Evolutionary conservation across 805 yeast genomes (phyloP).

Genomic region (Wickerhamomyces mucosus): DNA sequence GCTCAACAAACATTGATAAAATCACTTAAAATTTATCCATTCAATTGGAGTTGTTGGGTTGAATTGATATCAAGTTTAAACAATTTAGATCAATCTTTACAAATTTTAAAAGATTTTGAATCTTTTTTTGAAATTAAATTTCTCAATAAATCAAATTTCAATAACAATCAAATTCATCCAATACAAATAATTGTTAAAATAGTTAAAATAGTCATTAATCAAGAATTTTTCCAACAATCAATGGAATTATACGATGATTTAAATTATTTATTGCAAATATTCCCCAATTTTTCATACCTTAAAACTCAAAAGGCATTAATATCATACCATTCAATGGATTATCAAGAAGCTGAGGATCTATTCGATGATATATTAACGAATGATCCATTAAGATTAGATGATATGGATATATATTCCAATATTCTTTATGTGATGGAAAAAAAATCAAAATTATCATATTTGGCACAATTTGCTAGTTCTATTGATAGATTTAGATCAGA

Average conservation of each 20-base stretch:
- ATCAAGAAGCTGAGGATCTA: constrained; percentile 63
- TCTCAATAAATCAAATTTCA: too few relatives aligned
- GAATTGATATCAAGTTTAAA: constrained; percentile 60
- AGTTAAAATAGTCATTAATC: constrained; percentile 25
- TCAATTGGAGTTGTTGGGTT: constrained; percentile 91
- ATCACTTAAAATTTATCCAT: constrained; percentile 63
- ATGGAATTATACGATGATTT: constrained; percentile 42
- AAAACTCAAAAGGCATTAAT: constrained; percentile 77
- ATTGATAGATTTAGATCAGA: constrained; percentile 88
- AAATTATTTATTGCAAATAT: constrained; percentile 36
- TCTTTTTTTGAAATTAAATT: too few relatives aligned
- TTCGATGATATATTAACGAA: constrained; percentile 64
- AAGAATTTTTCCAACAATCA: constrained; percentile 70
- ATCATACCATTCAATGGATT: constrained; percentile 78
- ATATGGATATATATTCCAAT: constrained; percentile 89
- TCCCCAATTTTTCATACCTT: constrained; percentile 69
- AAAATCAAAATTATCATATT: constrained; percentile 67
- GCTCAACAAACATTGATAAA: constrained; percentile 56
- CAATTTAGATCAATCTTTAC: constrained; percentile 49
- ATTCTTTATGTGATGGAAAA: constrained; percentile 91
- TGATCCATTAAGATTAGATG: constrained; percentile 86
- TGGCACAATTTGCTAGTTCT: constrained; percentile 78
- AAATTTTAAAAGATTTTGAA: constrained; percentile 14
- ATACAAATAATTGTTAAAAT: constrained; percentile 10
- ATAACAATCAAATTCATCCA: constrained; percentile 6